A percentile compares a stretch with the other conserved stretches of the same genome.
phyloP scores from a whole-genome alignment of 495 filamentous ascomycete species.

The Lasiosphaeria miniovina region DNA sequence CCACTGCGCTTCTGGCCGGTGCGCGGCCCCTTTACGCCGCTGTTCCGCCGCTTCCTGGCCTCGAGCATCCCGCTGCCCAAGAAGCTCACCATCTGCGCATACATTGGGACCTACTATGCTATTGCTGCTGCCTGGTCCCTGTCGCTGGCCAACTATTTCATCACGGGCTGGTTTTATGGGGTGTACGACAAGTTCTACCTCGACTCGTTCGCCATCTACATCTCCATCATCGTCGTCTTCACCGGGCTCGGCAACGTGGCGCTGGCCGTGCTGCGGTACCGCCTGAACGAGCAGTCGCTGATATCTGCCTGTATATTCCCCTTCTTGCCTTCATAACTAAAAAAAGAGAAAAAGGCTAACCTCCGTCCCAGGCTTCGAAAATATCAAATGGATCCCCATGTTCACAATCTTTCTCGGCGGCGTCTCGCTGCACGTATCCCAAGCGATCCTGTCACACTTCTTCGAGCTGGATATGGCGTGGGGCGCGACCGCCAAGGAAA shows the following conservation, averaged over 20 bases:
- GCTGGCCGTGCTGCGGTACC: slow-evolving; percentile 53
- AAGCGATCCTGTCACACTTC: slow-evolving; percentile 59
- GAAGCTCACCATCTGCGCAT: slow-evolving; percentile 69
- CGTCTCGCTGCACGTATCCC: slow-evolving; percentile 60
- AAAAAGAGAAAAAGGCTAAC: background rate
- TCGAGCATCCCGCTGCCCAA: slow-evolving; percentile 59
- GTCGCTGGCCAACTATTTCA: slow-evolving; percentile 63
- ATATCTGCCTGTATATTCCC: slow-evolving; percentile 34
- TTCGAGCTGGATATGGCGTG: slow-evolving; percentile 62
- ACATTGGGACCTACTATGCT: slow-evolving; percentile 75
- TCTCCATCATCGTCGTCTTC: slow-evolving; percentile 56
- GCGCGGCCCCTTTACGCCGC: slow-evolving; percentile 60
- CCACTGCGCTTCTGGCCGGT: slow-evolving; percentile 51
- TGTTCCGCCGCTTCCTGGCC: slow-evolving; percentile 55
- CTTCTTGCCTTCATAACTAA: background rate
- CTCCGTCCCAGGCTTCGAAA: slow-evolving; percentile 47
- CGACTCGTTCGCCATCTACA: slow-evolving; percentile 57
- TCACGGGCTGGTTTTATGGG: slow-evolving; percentile 58
- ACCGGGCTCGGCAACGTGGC: slow-evolving; percentile 53
- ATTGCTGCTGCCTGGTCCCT: slow-evolving; percentile 64
- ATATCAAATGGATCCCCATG: slow-evolving; percentile 62
- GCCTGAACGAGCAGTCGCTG: slow-evolving; percentile 41
- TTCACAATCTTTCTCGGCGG: slow-evolving; percentile 62
- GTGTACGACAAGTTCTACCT: slow-evolving; percentile 61
- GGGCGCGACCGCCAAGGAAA: slow-evolving; percentile 63